A percentile compares a stretch with the other conserved stretches of the same genome.
Conservation (phyloP, 2,329 filamentous ascomycete genomes). For the Alternaria triticimaculans region DNA sequence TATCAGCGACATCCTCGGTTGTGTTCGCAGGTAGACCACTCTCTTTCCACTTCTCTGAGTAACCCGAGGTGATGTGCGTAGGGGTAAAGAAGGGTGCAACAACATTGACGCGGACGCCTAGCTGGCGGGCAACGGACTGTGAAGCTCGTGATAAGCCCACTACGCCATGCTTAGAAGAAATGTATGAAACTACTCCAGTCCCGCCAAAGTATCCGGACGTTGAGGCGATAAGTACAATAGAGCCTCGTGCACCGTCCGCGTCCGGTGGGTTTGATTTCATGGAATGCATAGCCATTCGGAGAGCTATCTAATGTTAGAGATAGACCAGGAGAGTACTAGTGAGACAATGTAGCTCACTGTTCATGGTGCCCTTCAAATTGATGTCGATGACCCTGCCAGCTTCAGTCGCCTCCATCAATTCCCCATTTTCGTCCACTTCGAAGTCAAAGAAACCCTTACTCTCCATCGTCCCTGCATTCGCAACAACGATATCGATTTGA, state of each 20-base stretch:
- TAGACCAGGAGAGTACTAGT: background rate
- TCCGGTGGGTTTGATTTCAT: conserved; percentile 45
- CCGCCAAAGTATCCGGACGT: conserved; percentile 55
- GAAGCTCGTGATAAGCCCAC: conserved; percentile 50
- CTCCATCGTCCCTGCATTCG: conserved; percentile 54
- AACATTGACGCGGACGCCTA: conserved; percentile 53
- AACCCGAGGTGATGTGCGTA: conserved; percentile 53
- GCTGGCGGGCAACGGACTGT: conserved; percentile 43
- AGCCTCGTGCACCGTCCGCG: conserved; percentile 37
- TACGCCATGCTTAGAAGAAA: conserved; percentile 55
- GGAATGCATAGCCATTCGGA: conserved; percentile 34
- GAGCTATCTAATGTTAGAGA: conserved; percentile 19
- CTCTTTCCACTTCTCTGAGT: conserved; percentile 48
- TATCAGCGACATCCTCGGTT: conserved; percentile 52
- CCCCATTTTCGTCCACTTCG: conserved; percentile 39
- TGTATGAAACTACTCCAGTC: conserved; percentile 52
- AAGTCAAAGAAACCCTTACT: conserved; percentile 41
- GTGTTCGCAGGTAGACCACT: conserved; percentile 52
- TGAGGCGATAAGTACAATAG: conserved; percentile 51
- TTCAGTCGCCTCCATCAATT: conserved; percentile 35
- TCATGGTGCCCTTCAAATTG: conserved; percentile 55
- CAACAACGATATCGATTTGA: conserved; percentile 50
- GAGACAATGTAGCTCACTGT: conserved; percentile 41
- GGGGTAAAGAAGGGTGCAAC: conserved; percentile 59
- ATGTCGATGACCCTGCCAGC: conserved; percentile 45